Evolutionary conservation across 1,139 yeast species (phyloP), one percentile per base, ranked within the genome.

Genomic region (Candida pseudoviswanathii): DNA sequence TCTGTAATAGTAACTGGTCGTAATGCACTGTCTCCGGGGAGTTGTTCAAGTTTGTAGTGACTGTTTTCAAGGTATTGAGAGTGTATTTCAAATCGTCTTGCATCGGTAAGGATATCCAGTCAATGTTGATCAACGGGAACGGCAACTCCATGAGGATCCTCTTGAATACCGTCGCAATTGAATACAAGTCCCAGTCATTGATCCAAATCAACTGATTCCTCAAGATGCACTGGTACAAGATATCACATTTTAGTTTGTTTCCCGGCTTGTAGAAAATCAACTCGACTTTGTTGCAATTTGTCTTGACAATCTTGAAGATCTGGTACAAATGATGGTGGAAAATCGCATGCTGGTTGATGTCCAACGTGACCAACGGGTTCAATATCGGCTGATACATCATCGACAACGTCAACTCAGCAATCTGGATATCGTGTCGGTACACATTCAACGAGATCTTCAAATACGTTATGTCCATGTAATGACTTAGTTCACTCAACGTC

Each of bases 361-460:
- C 56, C 7, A 68, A 44, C 22, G 54, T 55, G 3, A 68, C 62
- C 46, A 57, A 50, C 39, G 70, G 56, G 45, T 63, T 60, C 25
- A 71, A 58, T 27, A 67, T 56, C 4, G 65, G 65, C 2, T 59
- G 58, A 31, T 55, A 48, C 31, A 62, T 51, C 58, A 56, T 57
- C 9, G 63, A 49, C 25, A 65, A 56, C 7, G 51, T 51, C 7
- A 69, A 51, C 10, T 57, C 59, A n/a, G 56, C 56, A 38, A 70
- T 53, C 51, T 66, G 66, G 40, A 64, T 55, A 62, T 78, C 71
- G 58, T 74, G 66, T 59, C 74, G 62, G 65, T 89, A 91, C 3
- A 90, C 88, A 45, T 82, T 81, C 37, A 91, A 77, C 1, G 95
- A 87, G 44, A 94, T 85, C 57, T 92, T 85, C 48, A 94, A 69